Evolutionary conservation across 176 grass and related monocot species (phyloP), one percentile per base, ranked within the genome.

Genomic region (Avena eriantha): DNA sequence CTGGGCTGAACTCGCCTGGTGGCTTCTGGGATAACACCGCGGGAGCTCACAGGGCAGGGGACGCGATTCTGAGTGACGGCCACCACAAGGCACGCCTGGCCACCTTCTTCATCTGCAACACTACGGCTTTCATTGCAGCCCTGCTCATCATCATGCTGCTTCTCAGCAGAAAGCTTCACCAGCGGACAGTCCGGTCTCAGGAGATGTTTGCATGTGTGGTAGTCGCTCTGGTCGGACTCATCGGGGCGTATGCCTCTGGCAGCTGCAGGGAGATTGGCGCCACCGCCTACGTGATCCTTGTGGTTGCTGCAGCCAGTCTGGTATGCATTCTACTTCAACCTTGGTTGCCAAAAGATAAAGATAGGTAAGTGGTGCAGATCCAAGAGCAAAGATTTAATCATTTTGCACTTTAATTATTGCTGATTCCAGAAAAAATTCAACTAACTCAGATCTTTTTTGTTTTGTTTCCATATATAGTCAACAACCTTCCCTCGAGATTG

Each of bases 21-120:
- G 77, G 77, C 7, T 86, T 80, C 77, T 60, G 77, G 77, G 68
- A 80, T 14, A 9, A 39, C 41, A 0, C 1, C 18, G 8, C 8
- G 0, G 53, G 4, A 1, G 3, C 7, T 23, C 53, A 60, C 39
- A 1, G 0, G 11, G 7, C 63, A 0, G 84, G 84, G 3, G 22
- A 47, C 16, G 10, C 84, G 0, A 8, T 69, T 0, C 84, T 85
- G 31, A 15, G 1, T 14, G 73, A 10, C 1, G 34, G 34, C 34
- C 3, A 2, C 48, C 47, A 85, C n/a, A 49, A 21, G 8, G 39
- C 39, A 4, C 54, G 85, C 55, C 45, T 87, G 2, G 41, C 24
- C 19, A 69, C 55, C 0, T 87, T 87, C 55, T 64, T 87, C 56
- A 0, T 63, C 68, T 87, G 67, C 85, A 87, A 87, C 85, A 41